Evolutionary conservation across 768 basidiomycete species (phyloP).

Genomic region (Austroboletus eburneus): DNA sequence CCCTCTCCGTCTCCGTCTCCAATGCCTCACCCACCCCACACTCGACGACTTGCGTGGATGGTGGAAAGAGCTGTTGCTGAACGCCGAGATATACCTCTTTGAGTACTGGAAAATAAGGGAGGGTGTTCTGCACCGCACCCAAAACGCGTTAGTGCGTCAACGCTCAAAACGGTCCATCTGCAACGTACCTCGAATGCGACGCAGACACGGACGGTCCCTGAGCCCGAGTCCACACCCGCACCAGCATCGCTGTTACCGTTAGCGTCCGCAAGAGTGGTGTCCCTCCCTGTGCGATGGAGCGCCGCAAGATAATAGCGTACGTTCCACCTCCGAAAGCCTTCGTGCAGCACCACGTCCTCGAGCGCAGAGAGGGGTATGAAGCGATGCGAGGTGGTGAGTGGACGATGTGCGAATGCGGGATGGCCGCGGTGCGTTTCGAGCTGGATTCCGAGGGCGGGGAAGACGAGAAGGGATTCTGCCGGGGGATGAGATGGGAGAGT

Average conservation of each 20-base stretch:
- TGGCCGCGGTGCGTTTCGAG: constrained; percentile 67
- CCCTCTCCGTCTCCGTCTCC: too few species aligned
- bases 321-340: constrained; percentile 69
- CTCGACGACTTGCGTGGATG: neutral
- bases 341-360: constrained; percentile 67
- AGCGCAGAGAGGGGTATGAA: constrained; percentile 58
- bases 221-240: neutral
- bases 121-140: constrained; percentile 61
- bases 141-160: too few species aligned
- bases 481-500: neutral
- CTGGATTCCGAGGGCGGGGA: constrained; percentile 69
- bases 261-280: too few species aligned
- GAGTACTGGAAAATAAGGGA: constrained; percentile 62
- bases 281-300: constrained; percentile 22
- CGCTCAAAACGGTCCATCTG: too few species aligned
- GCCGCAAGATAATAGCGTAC: constrained; percentile 64
- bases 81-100: constrained; percentile 57
- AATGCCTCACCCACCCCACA: too few species aligned
- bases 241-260: too few species aligned
- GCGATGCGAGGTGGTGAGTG: constrained; percentile 34
- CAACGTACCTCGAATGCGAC: constrained; percentile 68
- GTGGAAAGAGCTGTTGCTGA: constrained; percentile 40
- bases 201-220: constrained; percentile 34
- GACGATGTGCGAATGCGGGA: constrained; percentile 25
- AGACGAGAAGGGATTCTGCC: constrained; percentile 66